Conservation (phyloP, 768 basidiomycete genomes). For the Butyriboletus loyo region DNA sequence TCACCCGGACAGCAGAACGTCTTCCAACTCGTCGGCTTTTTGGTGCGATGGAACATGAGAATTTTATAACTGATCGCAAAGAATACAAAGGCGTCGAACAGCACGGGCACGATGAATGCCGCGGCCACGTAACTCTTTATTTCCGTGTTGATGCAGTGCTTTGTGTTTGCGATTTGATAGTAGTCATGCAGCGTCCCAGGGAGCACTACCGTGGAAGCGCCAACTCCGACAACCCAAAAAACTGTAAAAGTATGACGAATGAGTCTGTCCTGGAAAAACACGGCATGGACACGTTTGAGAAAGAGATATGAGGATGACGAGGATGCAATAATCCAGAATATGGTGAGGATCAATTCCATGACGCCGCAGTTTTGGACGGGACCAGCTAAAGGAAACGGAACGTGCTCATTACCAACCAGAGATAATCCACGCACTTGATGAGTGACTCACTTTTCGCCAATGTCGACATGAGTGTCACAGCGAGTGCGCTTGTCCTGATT, state of each 20-base stretch:
- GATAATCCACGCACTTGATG: background rate
- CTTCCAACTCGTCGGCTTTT: conserved; percentile 11
- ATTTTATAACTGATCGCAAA: conserved; percentile 33
- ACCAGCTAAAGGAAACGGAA: conserved; percentile 14
- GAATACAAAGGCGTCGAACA: conserved; percentile 35
- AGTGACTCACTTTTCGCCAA: conserved; percentile 20
- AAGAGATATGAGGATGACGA: conserved; percentile 35
- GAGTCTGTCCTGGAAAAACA: conserved; percentile 26
- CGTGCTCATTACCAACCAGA: background rate
- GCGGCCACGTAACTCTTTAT: conserved; percentile 24
- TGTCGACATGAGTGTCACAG: conserved; percentile 12
- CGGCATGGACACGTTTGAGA: conserved; percentile 37
- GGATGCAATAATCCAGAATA: conserved; percentile 20
- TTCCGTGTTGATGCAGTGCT: conserved; percentile 28
- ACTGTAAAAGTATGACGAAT: conserved; percentile 24
- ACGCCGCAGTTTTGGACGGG: conserved; percentile 20
- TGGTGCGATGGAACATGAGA: conserved; percentile 14
- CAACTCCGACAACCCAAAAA: conserved; percentile 33
- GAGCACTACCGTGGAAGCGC: conserved; percentile 27
- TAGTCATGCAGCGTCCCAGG: conserved; percentile 21
- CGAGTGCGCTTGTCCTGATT: conserved; percentile 18
- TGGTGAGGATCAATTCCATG: conserved; percentile 13
- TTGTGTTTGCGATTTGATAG: conserved; percentile 32
- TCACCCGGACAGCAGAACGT: conserved; percentile 20
- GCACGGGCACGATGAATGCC: conserved; percentile 27